Evolutionary conservation across 202 grass and related monocot species (phyloP).

Genomic region (Schoenoplectus triqueter): DNA sequence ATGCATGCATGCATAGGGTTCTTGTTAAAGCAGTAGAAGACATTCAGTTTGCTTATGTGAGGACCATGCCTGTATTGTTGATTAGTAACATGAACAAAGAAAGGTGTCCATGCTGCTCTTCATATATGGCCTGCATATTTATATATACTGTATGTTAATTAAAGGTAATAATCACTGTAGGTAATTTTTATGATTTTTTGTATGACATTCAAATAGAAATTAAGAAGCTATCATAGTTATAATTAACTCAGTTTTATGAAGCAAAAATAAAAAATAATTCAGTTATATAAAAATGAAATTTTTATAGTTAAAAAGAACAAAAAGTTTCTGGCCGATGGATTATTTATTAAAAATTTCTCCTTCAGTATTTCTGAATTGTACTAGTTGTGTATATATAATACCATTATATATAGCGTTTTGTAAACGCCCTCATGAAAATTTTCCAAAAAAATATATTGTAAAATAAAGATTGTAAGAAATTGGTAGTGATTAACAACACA

Average conservation of each 20-base stretch:
- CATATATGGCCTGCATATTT: background rate
- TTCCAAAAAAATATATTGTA: too few relatives aligned
- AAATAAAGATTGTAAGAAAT: background rate
- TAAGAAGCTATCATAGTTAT: background rate
- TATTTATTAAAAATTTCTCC: too few relatives aligned
- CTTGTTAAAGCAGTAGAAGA: background rate
- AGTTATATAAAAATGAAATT: too few relatives aligned
- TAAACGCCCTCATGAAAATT: too few relatives aligned
- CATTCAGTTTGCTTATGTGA: background rate
- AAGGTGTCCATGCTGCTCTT: conserved; percentile 2
- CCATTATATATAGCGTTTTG: too few relatives aligned
- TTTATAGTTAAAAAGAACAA: too few relatives aligned
- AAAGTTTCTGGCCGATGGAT: too few relatives aligned
- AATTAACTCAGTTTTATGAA: too few relatives aligned
- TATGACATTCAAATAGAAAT: background rate
- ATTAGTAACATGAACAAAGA: conserved; percentile 20
- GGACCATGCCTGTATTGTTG: conserved; percentile 2
- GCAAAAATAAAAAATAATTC: too few relatives aligned
- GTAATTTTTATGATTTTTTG: background rate
- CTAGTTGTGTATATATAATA: too few relatives aligned
- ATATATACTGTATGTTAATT: background rate
- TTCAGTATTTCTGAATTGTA: too few relatives aligned
- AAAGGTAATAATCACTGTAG: background rate
- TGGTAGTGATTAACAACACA: background rate
- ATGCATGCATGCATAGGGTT: background rate